Conservation (phyloP, 306 rosid species). For the Cicer arietinum region DNA sequence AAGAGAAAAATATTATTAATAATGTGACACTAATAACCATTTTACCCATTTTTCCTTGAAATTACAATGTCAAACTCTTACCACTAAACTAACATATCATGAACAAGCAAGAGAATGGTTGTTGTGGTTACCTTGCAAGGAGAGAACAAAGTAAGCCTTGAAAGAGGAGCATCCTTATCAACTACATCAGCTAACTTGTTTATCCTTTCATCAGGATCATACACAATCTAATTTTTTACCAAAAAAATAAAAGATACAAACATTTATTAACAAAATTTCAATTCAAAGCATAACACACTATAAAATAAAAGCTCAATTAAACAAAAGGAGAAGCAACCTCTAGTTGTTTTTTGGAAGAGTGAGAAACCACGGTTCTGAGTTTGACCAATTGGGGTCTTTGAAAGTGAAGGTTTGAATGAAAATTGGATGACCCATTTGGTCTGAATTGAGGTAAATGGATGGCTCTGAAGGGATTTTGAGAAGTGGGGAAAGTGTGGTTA, state of each 20-base stretch:
- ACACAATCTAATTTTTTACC: conserved; percentile 61
- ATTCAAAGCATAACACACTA: conserved; percentile 2
- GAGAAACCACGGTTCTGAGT: conserved; percentile 56
- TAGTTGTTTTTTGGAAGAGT: conserved; percentile 58
- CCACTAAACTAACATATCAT: too few species aligned
- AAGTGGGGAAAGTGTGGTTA: conserved; percentile 53
- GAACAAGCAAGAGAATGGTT: background rate
- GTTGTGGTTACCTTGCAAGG: conserved; percentile 82
- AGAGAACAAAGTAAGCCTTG: conserved; percentile 89
- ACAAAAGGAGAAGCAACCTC: conserved; percentile 57
- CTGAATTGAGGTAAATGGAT: conserved; percentile 42
- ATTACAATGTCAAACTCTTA: too few species aligned
- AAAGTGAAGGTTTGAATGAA: conserved; percentile 49
- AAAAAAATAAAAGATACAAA: background rate
- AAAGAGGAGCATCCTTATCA: conserved; percentile 74
- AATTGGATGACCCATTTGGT: conserved; percentile 54
- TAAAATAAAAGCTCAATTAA: background rate
- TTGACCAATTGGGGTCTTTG: conserved; percentile 44
- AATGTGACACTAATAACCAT: too few species aligned
- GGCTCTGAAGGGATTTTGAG: conserved; percentile 45
- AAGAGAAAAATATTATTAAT: too few species aligned
- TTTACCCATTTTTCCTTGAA: too few species aligned
- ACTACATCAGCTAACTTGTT: conserved; percentile 81
- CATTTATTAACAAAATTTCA: background rate
- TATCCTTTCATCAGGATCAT: conserved; percentile 80